A percentile compares a stretch with the other conserved stretches of the same genome.
These are phyloP conservation scores for Linnemannia schmuckeri DNA, from an alignment of 192 early-diverging fungal genomes.

Conservation along the genomic window DNA sequence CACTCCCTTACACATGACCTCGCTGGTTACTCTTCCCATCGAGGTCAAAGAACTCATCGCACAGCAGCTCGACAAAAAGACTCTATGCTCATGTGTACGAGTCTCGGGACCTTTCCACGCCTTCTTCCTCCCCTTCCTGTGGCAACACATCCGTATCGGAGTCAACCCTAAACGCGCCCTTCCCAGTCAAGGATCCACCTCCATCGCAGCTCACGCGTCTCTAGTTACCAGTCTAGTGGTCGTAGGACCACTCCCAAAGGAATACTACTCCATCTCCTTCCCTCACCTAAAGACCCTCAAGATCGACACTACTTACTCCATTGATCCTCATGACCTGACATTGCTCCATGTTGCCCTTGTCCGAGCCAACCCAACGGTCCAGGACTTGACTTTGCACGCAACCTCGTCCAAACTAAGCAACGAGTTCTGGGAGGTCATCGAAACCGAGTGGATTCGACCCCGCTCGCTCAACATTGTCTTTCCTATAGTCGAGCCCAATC, in stretches of 20 bases:
- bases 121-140: not conserved
- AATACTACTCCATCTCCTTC: not conserved
- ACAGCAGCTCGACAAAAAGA: not conserved
- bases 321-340: not conserved
- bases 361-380: not conserved
- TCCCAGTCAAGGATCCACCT: not conserved
- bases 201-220: not conserved
- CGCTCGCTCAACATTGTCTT: not conserved
- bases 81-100: not conserved
- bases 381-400: not conserved
- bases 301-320: not conserved
- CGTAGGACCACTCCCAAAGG: not conserved
- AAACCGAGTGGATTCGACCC: not conserved
- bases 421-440: not conserved
- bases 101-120: not conserved
- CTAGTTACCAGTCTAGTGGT: not conserved
- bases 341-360: not conserved
- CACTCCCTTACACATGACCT: not conserved
- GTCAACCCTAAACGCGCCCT: not conserved
- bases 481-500: not conserved
- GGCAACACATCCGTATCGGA: not conserved
- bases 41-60: not conserved
- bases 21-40: not conserved
- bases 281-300: not conserved
- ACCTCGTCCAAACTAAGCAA: not conserved